Percentiles rank a stretch among this genome's conserved stretches.
These are phyloP conservation scores for Blastobotrys aristatus DNA, from an alignment of 1,139 yeast species.

Conservation along the genomic window DNA sequence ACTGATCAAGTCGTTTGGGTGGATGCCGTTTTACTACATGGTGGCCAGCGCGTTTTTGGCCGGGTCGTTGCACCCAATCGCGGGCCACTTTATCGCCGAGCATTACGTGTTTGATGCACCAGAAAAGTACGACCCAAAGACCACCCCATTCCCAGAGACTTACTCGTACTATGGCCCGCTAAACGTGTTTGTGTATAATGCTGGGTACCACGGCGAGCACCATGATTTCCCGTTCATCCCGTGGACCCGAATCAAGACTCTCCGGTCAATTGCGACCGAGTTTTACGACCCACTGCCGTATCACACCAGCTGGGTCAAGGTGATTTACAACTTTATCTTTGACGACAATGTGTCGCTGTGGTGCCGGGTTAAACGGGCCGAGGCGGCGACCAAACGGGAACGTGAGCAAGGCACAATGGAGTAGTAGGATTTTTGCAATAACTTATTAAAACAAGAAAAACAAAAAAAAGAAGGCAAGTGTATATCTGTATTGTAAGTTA, in stretches of 20 bases:
- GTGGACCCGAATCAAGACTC: constrained; percentile 72
- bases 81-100: constrained; percentile 94
- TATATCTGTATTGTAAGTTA: neutral
- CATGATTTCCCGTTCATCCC: constrained; percentile 94
- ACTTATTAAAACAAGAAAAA: neutral
- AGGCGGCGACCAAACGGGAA: constrained; percentile 19
- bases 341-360: constrained; percentile 65
- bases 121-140: constrained; percentile 33
- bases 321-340: constrained; percentile 65
- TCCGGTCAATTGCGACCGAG: constrained; percentile 67
- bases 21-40: constrained; percentile 60
- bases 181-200: constrained; percentile 80
- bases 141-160: constrained; percentile 60
- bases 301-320: constrained; percentile 75
- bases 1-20: constrained; percentile 57
- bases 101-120: constrained; percentile 73
- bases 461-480: neutral
- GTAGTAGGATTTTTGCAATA: neutral
- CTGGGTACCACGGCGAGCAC: constrained; percentile 91
- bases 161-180: constrained; percentile 83
- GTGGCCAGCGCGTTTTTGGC: constrained; percentile 78
- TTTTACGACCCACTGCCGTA: constrained; percentile 78
- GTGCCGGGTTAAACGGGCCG: constrained; percentile 68
- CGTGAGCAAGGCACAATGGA: constrained; percentile 17
- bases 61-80: constrained; percentile 89